These are phyloP conservation scores for Colletotrichum sidae DNA, from an alignment of 2,329 filamentous ascomycete species.

Conservation along the genomic window DNA sequence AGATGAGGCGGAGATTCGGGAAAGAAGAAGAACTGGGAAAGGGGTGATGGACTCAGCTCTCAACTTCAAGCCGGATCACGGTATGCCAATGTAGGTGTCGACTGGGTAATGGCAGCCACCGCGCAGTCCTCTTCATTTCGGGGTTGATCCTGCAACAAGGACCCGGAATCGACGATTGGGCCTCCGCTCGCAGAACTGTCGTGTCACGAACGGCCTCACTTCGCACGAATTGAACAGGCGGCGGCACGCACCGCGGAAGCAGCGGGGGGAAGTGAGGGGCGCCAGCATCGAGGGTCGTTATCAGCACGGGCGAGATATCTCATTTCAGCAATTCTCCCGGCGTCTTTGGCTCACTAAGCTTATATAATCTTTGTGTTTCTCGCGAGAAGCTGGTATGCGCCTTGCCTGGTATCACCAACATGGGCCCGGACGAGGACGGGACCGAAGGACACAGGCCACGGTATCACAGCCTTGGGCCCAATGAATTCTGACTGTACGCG, in stretches of 20 bases:
- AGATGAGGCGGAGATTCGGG: background rate
- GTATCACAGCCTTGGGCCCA: conserved; percentile 29
- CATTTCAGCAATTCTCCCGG: conserved; percentile 3
- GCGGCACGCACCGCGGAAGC: conserved; percentile 5
- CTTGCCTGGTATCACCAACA: conserved; percentile 12
- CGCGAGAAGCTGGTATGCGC: background rate
- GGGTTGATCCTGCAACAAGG: background rate
- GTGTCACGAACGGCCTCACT: conserved; percentile 36
- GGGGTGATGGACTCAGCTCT: no score
- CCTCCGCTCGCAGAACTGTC: conserved; percentile 8
- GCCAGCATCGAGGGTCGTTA: background rate
- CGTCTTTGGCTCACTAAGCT: conserved; percentile 21
- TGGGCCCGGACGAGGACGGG: background rate
- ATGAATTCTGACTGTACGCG: conserved; percentile 34
- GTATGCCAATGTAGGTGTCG: no score
- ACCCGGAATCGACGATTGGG: conserved; percentile 9
- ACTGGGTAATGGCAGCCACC: no score
- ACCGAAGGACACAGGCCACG: conserved; percentile 12
- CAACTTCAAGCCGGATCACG: no score
- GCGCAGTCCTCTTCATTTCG: background rate
- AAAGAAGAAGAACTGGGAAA: no score
- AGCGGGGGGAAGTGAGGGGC: conserved; percentile 19
- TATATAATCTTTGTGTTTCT: conserved; percentile 11
- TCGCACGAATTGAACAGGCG: conserved; percentile 30
- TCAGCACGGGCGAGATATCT: background rate